phyloP scores from a whole-genome alignment of 1,284 basidiomycete genomes.

The Cryptococcus sp. region DNA sequence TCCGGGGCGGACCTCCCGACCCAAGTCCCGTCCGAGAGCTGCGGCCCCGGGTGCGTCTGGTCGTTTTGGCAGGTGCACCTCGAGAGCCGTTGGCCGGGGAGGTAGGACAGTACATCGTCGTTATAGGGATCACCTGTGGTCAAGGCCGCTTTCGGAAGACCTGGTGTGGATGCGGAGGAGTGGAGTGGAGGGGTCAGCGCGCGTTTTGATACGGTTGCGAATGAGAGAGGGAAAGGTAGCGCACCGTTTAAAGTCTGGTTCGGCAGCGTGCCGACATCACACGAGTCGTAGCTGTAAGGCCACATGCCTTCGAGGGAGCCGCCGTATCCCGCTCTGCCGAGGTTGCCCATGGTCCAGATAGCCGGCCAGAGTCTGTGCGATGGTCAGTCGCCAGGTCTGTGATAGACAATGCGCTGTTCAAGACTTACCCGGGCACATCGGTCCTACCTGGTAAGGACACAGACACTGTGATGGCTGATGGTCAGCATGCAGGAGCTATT shows the following conservation, averaged over 20 bases:
- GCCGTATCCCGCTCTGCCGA: conserved; percentile 54
- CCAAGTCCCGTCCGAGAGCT: conserved; percentile 61
- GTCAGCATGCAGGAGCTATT: background rate
- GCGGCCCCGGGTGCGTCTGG: conserved; percentile 73
- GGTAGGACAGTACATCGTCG: conserved; percentile 54
- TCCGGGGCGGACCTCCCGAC: conserved; percentile 81
- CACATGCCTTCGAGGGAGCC: conserved; percentile 52
- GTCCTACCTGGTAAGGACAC: conserved; percentile 75
- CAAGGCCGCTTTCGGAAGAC: conserved; percentile 25
- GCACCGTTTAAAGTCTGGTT: conserved; percentile 53
- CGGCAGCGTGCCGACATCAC: conserved; percentile 56
- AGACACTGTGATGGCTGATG: conserved; percentile 28
- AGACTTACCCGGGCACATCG: conserved; percentile 58
- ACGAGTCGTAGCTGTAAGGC: conserved; percentile 56
- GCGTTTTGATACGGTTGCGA: background rate
- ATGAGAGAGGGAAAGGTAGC: background rate
- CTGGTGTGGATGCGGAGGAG: conserved; percentile 21
- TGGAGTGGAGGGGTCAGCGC: conserved; percentile 8
- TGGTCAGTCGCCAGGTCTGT: background rate
- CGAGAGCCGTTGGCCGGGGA: conserved; percentile 77
- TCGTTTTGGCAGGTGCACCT: conserved; percentile 71
- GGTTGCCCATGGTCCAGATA: conserved; percentile 53
- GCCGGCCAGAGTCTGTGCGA: conserved; percentile 56
- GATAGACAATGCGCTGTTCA: too few species aligned
- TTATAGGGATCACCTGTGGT: conserved; percentile 41